These are phyloP conservation scores for Sarcodon aspratus DNA, from an alignment of 768 basidiomycete species.

Conservation along the genomic window DNA sequence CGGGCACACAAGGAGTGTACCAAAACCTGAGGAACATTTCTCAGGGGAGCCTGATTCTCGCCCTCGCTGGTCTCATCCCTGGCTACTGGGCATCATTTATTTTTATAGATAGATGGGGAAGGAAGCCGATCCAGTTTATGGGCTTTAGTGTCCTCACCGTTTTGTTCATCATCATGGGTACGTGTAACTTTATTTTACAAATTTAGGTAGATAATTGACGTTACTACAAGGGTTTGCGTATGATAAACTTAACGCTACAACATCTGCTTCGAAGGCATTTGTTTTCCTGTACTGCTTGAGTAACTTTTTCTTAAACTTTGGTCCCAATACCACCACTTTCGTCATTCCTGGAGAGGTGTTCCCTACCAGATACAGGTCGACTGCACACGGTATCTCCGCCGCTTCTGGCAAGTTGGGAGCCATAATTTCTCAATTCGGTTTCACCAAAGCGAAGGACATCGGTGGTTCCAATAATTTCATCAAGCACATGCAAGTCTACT, in stretches of 20 bases:
- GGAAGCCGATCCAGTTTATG: conserved; percentile 74
- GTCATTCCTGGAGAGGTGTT: conserved; percentile 74
- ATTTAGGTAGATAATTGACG: too few relatives aligned
- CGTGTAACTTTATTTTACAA: too few relatives aligned
- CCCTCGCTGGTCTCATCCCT: conserved; percentile 71
- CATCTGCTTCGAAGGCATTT: conserved; percentile 40
- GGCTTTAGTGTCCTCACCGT: conserved; percentile 60
- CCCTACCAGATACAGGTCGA: conserved; percentile 83
- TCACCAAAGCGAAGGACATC: conserved; percentile 56
- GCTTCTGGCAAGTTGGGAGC: conserved; percentile 80
- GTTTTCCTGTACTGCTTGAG: conserved; percentile 80
- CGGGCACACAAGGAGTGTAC: conserved; percentile 30
- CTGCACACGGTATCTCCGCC: conserved; percentile 76
- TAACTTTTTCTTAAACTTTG: conserved; percentile 88
- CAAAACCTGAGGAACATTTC: conserved; percentile 50
- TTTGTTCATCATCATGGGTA: conserved; percentile 58
- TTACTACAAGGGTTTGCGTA: conserved; percentile 34
- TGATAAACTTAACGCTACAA: conserved; percentile 38
- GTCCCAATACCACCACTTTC: conserved; percentile 74
- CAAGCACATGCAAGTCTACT: conserved; percentile 49
- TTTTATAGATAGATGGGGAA: conserved; percentile 68
- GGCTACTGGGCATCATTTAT: conserved; percentile 61
- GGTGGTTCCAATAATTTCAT: conserved; percentile 55
- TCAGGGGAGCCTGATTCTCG: conserved; percentile 68
- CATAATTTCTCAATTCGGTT: conserved; percentile 70